Conservation (phyloP, 257 asterid species). For the Nicotiana obtusifolia region DNA sequence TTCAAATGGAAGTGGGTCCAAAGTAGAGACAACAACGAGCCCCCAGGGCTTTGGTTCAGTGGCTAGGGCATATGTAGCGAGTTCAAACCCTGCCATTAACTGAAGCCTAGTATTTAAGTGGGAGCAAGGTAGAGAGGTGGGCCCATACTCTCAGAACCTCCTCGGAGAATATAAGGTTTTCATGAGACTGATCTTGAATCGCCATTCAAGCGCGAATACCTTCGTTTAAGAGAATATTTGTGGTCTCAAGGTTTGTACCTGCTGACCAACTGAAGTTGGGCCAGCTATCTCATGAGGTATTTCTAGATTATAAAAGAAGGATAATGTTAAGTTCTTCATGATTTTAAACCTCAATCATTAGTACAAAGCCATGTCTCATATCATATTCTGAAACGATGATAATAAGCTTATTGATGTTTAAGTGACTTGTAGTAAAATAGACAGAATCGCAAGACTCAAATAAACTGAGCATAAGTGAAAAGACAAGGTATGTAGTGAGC, state of each 20-base stretch:
- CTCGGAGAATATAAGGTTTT: too few species aligned
- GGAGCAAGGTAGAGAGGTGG: background rate
- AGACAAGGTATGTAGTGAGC: background rate
- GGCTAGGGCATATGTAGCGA: background rate
- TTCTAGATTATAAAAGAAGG: background rate
- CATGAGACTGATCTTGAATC: too few species aligned
- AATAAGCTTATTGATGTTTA: background rate
- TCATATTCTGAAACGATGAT: background rate
- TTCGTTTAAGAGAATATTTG: too few species aligned
- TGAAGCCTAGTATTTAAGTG: background rate
- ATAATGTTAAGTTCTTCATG: background rate
- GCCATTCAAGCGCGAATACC: too few species aligned
- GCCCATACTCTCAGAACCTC: background rate
- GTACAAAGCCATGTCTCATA: background rate
- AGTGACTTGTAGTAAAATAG: background rate
- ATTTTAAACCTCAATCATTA: conserved; percentile 1
- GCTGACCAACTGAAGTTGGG: background rate
- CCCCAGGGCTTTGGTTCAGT: background rate
- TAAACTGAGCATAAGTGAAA: background rate
- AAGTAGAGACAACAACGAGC: background rate
- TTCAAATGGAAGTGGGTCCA: background rate
- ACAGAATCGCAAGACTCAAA: background rate
- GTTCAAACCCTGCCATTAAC: background rate
- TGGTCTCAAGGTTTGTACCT: background rate
- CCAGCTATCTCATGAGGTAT: background rate